Evolutionary conservation across 192 early-diverging fungal genomes (phyloP).

Genomic region (Dissophora ornata): DNA sequence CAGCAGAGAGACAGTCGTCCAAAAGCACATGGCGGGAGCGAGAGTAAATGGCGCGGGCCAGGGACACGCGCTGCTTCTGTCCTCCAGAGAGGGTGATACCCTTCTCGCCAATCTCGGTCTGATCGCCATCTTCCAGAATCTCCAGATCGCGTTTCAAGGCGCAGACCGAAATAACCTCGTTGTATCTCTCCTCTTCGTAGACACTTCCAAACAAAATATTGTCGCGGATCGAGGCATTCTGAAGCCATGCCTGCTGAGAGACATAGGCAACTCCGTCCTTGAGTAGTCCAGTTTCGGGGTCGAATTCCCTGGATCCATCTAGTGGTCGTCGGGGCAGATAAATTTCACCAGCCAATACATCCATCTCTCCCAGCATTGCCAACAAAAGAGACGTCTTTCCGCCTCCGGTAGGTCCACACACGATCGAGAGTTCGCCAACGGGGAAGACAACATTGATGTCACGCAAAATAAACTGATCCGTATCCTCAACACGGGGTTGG

Average conservation of each 20-base stretch:
- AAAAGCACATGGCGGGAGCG: slow-evolving; percentile 66
- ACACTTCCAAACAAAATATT: slow-evolving; percentile 85
- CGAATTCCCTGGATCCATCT: slow-evolving; percentile 28
- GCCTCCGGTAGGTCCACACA: slow-evolving; percentile 81
- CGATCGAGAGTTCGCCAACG: slow-evolving; percentile 68
- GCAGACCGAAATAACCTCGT: slow-evolving; percentile 75
- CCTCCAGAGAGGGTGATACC: slow-evolving; percentile 80
- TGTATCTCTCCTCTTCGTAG: slow-evolving; percentile 74
- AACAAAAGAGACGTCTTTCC: slow-evolving; percentile 82
- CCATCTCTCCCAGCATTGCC: slow-evolving; percentile 85
- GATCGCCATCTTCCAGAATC: slow-evolving; percentile 79
- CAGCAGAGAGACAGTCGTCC: slow-evolving; percentile 86
- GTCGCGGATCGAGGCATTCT: slow-evolving; percentile 72
- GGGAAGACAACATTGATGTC: slow-evolving; percentile 72
- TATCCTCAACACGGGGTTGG: slow-evolving; percentile 19
- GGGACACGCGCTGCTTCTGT: slow-evolving; percentile 79
- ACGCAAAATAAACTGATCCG: slow-evolving; percentile 61
- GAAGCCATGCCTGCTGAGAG: slow-evolving; percentile 74
- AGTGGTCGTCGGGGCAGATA: slow-evolving; percentile 45
- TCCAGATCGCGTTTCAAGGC: slow-evolving; percentile 85
- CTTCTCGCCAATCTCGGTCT: slow-evolving; percentile 87
- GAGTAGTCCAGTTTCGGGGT: slow-evolving; percentile 49
- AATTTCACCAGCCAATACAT: slow-evolving; percentile 39
- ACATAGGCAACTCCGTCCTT: slow-evolving; percentile 81
- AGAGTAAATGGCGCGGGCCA: slow-evolving; percentile 82